Evolutionary conservation across 192 early-diverging fungal genomes (phyloP).

Genomic region (Coemansia pectinata): DNA sequence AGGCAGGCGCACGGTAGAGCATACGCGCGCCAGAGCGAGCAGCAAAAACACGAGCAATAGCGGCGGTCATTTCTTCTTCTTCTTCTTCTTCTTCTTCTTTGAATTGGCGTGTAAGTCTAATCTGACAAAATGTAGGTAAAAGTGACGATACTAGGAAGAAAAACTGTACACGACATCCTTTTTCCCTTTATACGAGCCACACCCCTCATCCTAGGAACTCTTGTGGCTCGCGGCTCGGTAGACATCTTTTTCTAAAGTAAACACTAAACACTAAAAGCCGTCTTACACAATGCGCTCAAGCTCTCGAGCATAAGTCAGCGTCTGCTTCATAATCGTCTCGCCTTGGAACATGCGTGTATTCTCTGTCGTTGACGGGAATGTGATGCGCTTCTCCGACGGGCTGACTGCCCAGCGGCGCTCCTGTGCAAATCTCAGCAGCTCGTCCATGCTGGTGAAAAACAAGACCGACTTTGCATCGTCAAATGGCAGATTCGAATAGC

Average conservation of each 20-base stretch:
- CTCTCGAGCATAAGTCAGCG: constrained; percentile 88
- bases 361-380: constrained; percentile 70
- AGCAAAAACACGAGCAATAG: constrained; percentile 36
- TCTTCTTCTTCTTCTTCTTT: neutral
- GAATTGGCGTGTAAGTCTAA: neutral
- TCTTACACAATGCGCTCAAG: constrained; percentile 91
- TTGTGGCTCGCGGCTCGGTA: neutral
- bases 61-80: constrained; percentile 17
- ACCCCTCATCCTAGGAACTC: neutral
- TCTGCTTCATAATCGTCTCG: constrained; percentile 79
- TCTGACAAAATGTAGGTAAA: neutral
- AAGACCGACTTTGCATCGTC: constrained; percentile 90
- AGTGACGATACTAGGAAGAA: neutral
- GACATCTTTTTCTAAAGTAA: constrained; percentile 7
- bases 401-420: constrained; percentile 86
- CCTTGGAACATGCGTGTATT: constrained; percentile 74
- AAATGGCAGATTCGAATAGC: constrained; percentile 82
- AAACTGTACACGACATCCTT: neutral
- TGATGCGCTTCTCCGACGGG: constrained; percentile 75
- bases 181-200: neutral
- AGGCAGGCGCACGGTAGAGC: constrained; percentile 1
- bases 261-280: no score
- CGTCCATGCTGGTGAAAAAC: constrained; percentile 81
- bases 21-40: constrained; percentile 22
- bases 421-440: constrained; percentile 82